Evolutionary conservation across 2,329 filamentous ascomycete genomes (phyloP).

Genomic region (Davidsoniella virescens): DNA sequence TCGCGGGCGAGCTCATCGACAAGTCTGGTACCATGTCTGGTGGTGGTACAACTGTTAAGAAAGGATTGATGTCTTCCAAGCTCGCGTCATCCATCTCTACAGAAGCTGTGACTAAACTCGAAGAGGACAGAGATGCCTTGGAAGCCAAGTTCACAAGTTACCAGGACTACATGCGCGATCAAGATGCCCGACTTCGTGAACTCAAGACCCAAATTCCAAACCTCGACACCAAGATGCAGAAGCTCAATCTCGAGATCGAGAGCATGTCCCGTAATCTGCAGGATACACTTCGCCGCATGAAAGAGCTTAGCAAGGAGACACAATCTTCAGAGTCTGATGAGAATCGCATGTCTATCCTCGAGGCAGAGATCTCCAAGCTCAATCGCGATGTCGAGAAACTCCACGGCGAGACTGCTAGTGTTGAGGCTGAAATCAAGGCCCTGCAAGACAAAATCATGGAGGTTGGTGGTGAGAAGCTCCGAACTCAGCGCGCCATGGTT

Average conservation of each 20-base stretch:
- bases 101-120: constrained; percentile 76
- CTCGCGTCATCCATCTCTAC: constrained; percentile 72
- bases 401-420: constrained; percentile 67
- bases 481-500: constrained; percentile 78
- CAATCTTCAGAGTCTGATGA: constrained; percentile 70
- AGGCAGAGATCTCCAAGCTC: constrained; percentile 61
- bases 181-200: constrained; percentile 56
- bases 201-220: constrained; percentile 65
- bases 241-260: constrained; percentile 74
- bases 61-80: constrained; percentile 93
- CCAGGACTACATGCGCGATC: constrained; percentile 66
- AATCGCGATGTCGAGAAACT: constrained; percentile 67
- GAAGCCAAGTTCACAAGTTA: constrained; percentile 74
- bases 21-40: constrained; percentile 98
- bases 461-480: constrained; percentile 82
- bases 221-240: constrained; percentile 81
- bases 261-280: constrained; percentile 70
- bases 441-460: constrained; percentile 98
- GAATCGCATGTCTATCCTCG: constrained; percentile 50
- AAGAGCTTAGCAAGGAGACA: constrained; percentile 69
- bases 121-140: constrained; percentile 68
- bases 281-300: constrained; percentile 69
- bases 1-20: constrained; percentile 90
- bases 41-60: constrained; percentile 79
- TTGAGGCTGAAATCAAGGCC: constrained; percentile 83